Conservation (phyloP, 345 rosid genomes). For the Moricandia moricandioides region DNA sequence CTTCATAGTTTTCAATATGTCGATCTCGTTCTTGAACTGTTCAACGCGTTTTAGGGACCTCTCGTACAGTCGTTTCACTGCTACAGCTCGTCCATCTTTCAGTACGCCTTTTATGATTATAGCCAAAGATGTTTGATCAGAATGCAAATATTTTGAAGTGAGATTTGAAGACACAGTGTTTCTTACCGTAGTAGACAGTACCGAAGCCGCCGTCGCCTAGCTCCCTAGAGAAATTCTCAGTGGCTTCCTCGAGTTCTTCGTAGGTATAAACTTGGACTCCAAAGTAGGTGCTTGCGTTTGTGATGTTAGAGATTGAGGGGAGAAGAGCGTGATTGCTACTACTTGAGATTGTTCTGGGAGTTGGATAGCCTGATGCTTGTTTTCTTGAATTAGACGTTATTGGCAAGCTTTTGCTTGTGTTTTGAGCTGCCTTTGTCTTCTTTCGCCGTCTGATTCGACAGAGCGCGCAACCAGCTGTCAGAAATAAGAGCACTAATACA, state of each 20-base stretch:
- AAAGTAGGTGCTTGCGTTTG: constrained; percentile 53
- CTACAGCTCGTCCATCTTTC: constrained; percentile 73
- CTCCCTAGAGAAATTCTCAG: constrained; percentile 64
- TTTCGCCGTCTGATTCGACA: constrained; percentile 22
- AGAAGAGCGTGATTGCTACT: constrained; percentile 48
- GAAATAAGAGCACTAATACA: constrained; percentile 11
- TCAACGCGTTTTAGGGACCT: constrained; percentile 58
- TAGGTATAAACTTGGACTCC: constrained; percentile 75
- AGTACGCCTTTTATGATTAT: constrained; percentile 46
- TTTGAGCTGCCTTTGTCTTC: constrained; percentile 38
- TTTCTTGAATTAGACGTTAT: constrained; percentile 47
- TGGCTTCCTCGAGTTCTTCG: constrained; percentile 77
- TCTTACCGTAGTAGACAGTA: constrained; percentile 72
- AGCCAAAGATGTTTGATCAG: not conserved
- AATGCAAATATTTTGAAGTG: not conserved
- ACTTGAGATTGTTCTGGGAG: constrained; percentile 46
- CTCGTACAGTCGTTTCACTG: constrained; percentile 75
- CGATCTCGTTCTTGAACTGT: constrained; percentile 79
- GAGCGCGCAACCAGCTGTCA: constrained; percentile 23
- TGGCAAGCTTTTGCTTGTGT: constrained; percentile 40
- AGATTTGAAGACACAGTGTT: not conserved
- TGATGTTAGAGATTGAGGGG: constrained; percentile 44
- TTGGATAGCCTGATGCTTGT: constrained; percentile 32
- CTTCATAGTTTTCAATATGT: constrained; percentile 59
- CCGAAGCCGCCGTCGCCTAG: constrained; percentile 97